Conservation (phyloP, 1,284 basidiomycete species). For the Prillingera fragicola region DNA sequence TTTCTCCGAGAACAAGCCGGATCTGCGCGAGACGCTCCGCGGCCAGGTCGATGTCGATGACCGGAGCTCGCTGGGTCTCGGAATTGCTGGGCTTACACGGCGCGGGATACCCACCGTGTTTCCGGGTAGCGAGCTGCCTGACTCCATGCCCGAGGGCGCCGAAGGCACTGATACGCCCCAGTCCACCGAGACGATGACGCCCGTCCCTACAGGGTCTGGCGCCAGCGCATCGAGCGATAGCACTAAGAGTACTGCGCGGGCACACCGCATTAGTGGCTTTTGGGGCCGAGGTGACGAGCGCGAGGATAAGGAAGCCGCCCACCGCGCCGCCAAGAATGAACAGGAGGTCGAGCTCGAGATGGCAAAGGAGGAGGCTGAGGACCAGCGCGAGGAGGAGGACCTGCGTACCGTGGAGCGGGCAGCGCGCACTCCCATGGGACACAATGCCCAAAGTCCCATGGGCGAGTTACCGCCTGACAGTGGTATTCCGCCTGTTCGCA, state of each 20-base stretch:
- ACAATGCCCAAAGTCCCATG: too few relatives aligned
- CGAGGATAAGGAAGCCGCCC: too few relatives aligned
- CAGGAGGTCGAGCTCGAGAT: constrained; percentile 39
- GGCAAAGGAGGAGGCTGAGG: constrained; percentile 29
- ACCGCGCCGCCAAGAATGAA: too few relatives aligned
- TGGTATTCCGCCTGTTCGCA: constrained; percentile 10
- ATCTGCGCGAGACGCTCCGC: constrained; percentile 33
- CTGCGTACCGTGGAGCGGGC: neutral
- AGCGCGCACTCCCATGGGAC: too few relatives aligned
- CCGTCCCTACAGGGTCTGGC: too few relatives aligned
- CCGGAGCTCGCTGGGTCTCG: constrained; percentile 21
- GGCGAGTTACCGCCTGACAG: too few relatives aligned
- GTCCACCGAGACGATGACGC: too few relatives aligned
- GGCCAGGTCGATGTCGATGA: constrained; percentile 24
- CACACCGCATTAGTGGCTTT: constrained; percentile 5
- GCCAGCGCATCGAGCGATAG: constrained; percentile 18
- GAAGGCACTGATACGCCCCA: constrained; percentile 22
- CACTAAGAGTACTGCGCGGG: constrained; percentile 5
- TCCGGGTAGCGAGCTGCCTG: neutral
- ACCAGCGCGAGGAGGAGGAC: neutral
- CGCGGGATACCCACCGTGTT: constrained; percentile 13
- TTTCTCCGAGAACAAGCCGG: constrained; percentile 9
- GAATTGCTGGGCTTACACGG: constrained; percentile 28
- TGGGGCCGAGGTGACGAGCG: constrained; percentile 18
- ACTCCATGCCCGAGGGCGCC: neutral